phyloP scores from a whole-genome alignment of 441 rosid species.

The Isatis lusitanica region DNA sequence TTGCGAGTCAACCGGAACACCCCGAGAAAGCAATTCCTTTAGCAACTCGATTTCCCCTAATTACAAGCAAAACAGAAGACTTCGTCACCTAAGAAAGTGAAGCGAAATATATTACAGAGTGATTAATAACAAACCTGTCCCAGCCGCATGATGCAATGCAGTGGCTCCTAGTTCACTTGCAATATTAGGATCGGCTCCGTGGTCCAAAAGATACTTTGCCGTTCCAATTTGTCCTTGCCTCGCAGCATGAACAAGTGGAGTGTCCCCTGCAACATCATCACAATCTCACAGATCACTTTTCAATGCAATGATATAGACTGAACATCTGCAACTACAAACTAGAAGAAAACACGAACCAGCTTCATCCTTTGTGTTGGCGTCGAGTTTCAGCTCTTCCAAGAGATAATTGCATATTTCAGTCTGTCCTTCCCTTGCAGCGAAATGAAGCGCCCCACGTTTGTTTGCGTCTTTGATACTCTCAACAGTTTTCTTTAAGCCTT shows the following conservation, averaged over 20 bases:
- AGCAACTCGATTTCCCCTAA: conserved; percentile 75
- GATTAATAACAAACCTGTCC: conserved; percentile 50
- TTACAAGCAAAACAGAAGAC: conserved; percentile 5
- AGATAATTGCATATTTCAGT: conserved; percentile 81
- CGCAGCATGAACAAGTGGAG: conserved; percentile 91
- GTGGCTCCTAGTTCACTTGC: conserved; percentile 86
- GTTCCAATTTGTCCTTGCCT: conserved; percentile 81
- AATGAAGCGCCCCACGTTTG: conserved; percentile 91
- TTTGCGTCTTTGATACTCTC: conserved; percentile 88
- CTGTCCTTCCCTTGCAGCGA: conserved; percentile 91
- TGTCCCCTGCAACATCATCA: conserved; percentile 62
- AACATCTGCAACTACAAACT: background rate
- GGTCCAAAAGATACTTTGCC: conserved; percentile 72
- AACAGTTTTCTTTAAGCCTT: conserved; percentile 64
- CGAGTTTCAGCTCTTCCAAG: conserved; percentile 76
- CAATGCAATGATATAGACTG: background rate
- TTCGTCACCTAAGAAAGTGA: background rate
- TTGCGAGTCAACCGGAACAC: conserved; percentile 65
- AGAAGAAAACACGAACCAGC: conserved; percentile 50
- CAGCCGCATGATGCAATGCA: conserved; percentile 89
- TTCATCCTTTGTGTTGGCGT: conserved; percentile 69
- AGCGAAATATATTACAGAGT: background rate
- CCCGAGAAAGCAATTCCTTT: conserved; percentile 59
- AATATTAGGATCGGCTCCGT: conserved; percentile 66
- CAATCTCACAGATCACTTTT: conserved; percentile 11